phyloP scores from a whole-genome alignment of 495 filamentous ascomycete genomes.

The Neurospora sp. region DNA sequence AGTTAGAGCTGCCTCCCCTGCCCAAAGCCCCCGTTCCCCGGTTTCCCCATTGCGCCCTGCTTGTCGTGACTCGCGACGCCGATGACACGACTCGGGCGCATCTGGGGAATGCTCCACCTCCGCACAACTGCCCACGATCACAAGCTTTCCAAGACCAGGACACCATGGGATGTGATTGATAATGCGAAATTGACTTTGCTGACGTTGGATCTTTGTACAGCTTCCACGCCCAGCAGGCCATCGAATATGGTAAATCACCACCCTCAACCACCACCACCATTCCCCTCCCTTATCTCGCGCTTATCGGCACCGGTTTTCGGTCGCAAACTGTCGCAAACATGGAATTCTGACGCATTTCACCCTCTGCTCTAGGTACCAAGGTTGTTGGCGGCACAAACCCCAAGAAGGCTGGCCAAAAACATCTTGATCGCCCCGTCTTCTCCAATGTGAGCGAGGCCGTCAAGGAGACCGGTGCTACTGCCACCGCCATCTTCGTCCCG shows the following conservation, averaged over 20 bases:
- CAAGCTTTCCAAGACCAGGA: background rate
- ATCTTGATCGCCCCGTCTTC: conserved; percentile 92
- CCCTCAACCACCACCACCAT: background rate
- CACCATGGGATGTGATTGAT: background rate
- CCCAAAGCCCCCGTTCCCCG: background rate
- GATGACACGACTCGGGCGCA: conserved; percentile 1
- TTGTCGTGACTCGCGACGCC: conserved; percentile 10
- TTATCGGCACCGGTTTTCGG: background rate
- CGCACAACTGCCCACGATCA: background rate
- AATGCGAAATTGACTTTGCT: conserved; percentile 18
- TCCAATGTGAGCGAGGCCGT: conserved; percentile 79
- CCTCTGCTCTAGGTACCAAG: conserved; percentile 62
- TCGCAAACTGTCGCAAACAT: background rate
- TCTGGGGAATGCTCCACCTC: background rate
- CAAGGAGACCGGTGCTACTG: conserved; percentile 81
- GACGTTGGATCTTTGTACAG: conserved; percentile 41
- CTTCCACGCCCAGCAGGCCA: conserved; percentile 96
- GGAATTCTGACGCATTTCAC: conserved; percentile 8
- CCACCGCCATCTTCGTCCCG: conserved; percentile 96
- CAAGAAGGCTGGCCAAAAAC: conserved; percentile 86
- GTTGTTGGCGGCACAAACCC: conserved; percentile 98
- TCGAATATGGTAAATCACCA: conserved; percentile 73
- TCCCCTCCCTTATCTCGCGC: background rate
- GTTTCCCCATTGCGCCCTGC: conserved; percentile 2
- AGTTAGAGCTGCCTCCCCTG: conserved; percentile 30